Percentiles rank a stretch among this genome's conserved stretches.
These are phyloP conservation scores for Metrosideros polymorpha DNA, from an alignment of 441 rosid genomes.

Conservation along the genomic window DNA sequence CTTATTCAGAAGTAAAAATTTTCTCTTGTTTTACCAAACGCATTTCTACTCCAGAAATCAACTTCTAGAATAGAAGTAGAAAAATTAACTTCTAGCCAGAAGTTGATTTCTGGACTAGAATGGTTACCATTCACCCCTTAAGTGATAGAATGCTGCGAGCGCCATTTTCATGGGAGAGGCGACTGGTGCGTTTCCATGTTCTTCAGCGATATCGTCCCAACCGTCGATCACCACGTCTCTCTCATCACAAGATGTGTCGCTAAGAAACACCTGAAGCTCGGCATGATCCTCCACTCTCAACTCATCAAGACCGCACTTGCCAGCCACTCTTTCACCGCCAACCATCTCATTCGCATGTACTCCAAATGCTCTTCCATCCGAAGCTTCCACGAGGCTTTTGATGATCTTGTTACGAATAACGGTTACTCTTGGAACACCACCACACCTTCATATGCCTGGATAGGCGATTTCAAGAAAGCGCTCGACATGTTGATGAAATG, in stretches of 20 bases:
- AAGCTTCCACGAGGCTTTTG: constrained; percentile 15
- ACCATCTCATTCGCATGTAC: constrained; percentile 24
- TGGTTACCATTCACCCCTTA: too few relatives aligned
- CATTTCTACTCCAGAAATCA: too few relatives aligned
- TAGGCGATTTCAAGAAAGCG: constrained; percentile 15
- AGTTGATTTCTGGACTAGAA: too few relatives aligned
- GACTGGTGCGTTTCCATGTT: neutral
- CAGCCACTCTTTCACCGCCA: constrained; percentile 15
- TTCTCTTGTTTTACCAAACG: too few relatives aligned
- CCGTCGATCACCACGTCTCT: neutral
- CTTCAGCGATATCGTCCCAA: neutral
- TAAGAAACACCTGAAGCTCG: constrained; percentile 17
- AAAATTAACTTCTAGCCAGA: too few relatives aligned
- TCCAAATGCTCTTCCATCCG: constrained; percentile 18
- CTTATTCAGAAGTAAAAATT: too few relatives aligned
- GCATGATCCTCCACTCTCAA: constrained; percentile 21
- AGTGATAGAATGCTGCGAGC: too few relatives aligned
- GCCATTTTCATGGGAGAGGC: too few relatives aligned
- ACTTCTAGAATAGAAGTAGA: too few relatives aligned
- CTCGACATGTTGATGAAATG: constrained; percentile 33
- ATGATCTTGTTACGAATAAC: constrained; percentile 20
- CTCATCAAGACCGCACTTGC: constrained; percentile 26
- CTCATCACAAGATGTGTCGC: constrained; percentile 17
- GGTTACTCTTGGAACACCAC: constrained; percentile 26
- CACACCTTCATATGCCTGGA: neutral